Conservation (phyloP, 805 yeast species). For the Komagataella phaffii region DNA sequence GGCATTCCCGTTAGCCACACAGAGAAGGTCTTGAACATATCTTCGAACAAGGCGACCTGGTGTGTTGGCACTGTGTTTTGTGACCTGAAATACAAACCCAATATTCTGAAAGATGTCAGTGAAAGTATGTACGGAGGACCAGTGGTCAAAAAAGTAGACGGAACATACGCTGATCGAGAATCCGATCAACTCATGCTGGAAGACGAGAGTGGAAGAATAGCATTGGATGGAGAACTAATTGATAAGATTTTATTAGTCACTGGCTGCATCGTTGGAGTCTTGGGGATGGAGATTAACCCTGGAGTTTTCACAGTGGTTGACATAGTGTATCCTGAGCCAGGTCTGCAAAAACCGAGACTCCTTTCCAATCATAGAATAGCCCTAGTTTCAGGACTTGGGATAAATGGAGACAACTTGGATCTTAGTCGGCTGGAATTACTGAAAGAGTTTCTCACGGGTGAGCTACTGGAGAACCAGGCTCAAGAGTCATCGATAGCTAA, state of each 20-base stretch:
- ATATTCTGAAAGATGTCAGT: constrained; percentile 71
- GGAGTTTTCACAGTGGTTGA: constrained; percentile 83
- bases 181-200: constrained; percentile 62
- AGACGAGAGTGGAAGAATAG: constrained; percentile 85
- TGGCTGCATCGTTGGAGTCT: constrained; percentile 75
- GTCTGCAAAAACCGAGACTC: constrained; percentile 35
- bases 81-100: constrained; percentile 76
- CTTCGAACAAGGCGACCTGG: constrained; percentile 56
- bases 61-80: constrained; percentile 77
- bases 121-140: constrained; percentile 38
- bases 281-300: constrained; percentile 75
- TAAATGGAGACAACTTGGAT: constrained; percentile 31
- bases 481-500: constrained; percentile 21
- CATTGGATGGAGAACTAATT: constrained; percentile 49
- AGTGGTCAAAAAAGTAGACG: constrained; percentile 21
- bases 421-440: constrained; percentile 40
- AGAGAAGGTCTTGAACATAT: constrained; percentile 48
- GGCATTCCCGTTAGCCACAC: constrained; percentile 15
- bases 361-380: constrained; percentile 36
- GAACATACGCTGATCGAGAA: constrained; percentile 37
- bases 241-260: constrained; percentile 61
- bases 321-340: constrained; percentile 52
- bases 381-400: constrained; percentile 61
- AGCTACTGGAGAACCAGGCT: constrained; percentile 21
- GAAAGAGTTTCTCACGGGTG: constrained; percentile 62